These are phyloP conservation scores for Scalesia atractyloides DNA, from an alignment of 129 eudicot species.

Conservation along the genomic window DNA sequence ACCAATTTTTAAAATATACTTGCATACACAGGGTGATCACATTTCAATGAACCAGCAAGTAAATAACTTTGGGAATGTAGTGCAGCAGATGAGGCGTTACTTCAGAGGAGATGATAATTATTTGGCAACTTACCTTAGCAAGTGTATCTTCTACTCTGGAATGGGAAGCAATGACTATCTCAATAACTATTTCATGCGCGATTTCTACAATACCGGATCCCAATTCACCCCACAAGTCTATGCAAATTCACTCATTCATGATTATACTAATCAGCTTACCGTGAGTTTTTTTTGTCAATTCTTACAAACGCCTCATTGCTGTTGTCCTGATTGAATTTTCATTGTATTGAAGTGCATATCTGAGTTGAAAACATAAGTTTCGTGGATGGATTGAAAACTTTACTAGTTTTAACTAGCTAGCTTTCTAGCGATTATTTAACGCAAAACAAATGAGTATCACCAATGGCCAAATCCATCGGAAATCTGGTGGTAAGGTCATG, in stretches of 20 bases:
- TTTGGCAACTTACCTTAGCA: constrained; percentile 46
- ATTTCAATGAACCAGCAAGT: constrained; percentile 82
- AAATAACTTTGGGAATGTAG: constrained; percentile 53
- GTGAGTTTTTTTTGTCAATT: constrained; percentile 29
- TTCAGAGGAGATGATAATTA: constrained; percentile 58
- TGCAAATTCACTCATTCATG: constrained; percentile 72
- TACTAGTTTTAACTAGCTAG: background rate
- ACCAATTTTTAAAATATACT: background rate
- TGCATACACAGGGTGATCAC: constrained; percentile 62
- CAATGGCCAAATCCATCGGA: too few species aligned
- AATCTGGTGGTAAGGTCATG: too few species aligned
- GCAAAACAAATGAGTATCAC: too few species aligned
- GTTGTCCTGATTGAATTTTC: background rate
- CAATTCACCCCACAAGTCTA: constrained; percentile 56
- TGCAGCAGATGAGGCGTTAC: constrained; percentile 46
- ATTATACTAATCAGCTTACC: constrained; percentile 62
- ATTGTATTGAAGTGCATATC: background rate
- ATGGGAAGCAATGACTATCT: constrained; percentile 97
- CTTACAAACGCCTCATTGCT: background rate
- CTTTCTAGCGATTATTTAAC: background rate
- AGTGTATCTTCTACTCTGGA: constrained; percentile 71
- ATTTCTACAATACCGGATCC: constrained; percentile 53
- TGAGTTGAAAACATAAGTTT: background rate
- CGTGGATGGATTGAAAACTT: background rate
- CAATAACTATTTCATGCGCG: constrained; percentile 86